phyloP scores from a whole-genome alignment of 345 rosid genomes.

The Hibiscus tridactylites region DNA sequence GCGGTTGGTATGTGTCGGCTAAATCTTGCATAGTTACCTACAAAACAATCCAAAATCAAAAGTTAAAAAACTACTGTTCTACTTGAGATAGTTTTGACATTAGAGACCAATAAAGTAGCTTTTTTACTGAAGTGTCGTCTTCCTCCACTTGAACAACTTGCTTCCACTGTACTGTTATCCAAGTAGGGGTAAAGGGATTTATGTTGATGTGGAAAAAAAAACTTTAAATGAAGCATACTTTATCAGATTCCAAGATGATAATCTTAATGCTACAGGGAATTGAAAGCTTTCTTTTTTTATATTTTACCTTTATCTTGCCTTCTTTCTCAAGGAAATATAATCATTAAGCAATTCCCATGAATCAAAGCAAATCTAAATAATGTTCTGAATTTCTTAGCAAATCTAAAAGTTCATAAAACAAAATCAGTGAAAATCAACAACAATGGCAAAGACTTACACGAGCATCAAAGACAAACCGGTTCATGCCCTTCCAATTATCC shows the following conservation, averaged over 20 bases:
- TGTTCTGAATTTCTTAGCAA: not conserved
- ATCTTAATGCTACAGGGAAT: no score
- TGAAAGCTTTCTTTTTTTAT: no score
- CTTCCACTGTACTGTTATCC: not conserved
- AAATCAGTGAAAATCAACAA: not conserved
- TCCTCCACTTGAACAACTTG: not conserved
- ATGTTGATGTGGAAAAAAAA: no score
- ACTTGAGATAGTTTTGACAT: not conserved
- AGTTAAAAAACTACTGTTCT: not conserved
- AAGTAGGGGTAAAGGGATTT: no score
- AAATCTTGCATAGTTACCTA: slow-evolving; percentile 70
- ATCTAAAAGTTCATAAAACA: not conserved
- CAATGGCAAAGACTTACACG: slow-evolving; percentile 30
- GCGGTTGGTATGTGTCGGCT: slow-evolving; percentile 89
- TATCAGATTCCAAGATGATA: no score
- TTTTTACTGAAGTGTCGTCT: not conserved
- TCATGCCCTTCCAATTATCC: slow-evolving; percentile 72
- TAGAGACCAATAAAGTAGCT: not conserved
- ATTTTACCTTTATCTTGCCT: no score
- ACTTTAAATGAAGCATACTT: no score
- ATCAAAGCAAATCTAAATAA: not conserved
- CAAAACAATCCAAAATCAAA: not conserved
- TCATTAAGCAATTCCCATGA: not conserved
- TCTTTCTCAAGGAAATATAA: not conserved
- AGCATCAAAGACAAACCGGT: slow-evolving; percentile 72